phyloP scores from a whole-genome alignment of 371 early-diverging fungal genomes.

The Haplosporangium sp. region DNA sequence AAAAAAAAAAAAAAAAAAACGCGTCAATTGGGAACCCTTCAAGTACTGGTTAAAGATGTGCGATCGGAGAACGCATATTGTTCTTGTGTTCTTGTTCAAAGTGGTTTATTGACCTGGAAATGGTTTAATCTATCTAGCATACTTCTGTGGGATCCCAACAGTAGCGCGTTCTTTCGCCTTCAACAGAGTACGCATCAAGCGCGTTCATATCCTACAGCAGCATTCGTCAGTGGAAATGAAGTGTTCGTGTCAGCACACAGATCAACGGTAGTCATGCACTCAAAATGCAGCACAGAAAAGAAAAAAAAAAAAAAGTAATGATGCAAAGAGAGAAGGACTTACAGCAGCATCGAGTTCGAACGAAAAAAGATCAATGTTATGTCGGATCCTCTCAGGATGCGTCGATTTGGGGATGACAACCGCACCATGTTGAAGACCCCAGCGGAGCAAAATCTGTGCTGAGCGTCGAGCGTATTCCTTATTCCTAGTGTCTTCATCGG shows the following conservation, averaged over 20 bases:
- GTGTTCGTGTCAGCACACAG: neutral
- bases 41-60: no score
- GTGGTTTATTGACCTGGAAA: no score
- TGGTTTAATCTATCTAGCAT: slow-evolving; percentile 2
- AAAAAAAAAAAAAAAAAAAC: slow-evolving; percentile 2
- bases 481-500: neutral
- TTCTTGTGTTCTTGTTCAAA: neutral
- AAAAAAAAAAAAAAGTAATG: slow-evolving; percentile 1
- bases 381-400: slow-evolving; percentile 58
- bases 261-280: neutral
- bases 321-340: slow-evolving; percentile 17
- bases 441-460: slow-evolving; percentile 82
- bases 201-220: slow-evolving; percentile 64
- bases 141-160: slow-evolving; percentile 78
- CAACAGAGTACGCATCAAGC: slow-evolving; percentile 61
- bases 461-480: slow-evolving; percentile 48
- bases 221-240: neutral
- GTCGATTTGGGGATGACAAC: slow-evolving; percentile 78
- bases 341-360: slow-evolving; percentile 62
- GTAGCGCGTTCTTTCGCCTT: slow-evolving; percentile 60
- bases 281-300: neutral
- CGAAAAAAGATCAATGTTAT: slow-evolving; percentile 63
- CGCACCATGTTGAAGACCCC: slow-evolving; percentile 77
- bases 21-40: neutral
- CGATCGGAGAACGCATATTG: neutral